Evolutionary conservation across 345 rosid genomes (phyloP), one percentile per base, ranked within the genome.

Genomic region (Salix suchowensis): DNA sequence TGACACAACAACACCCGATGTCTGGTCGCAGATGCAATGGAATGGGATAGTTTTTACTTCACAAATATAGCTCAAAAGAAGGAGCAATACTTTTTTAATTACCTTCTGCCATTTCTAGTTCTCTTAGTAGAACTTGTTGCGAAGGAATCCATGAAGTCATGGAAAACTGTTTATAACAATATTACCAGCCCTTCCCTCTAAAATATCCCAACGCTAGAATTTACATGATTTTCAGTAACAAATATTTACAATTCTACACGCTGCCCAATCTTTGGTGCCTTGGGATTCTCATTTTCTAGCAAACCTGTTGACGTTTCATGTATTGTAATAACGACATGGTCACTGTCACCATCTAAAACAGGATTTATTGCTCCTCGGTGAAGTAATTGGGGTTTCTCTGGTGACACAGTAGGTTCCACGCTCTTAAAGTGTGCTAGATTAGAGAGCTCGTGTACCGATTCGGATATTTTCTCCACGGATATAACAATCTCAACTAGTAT

Each of bases 281-380:
- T 76, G 69, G 70, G 48, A 24, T 54, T 18, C 58, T 52, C 58
- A 52, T 52, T 67, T 48, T 68, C 67, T 6, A 2, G 58, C 2
- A 78, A 82, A 73, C 82, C 89, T 2, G 75, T 52, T 3, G 72
- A 34, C 14, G 21, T 67, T 30, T 82, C 87, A 30, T 79, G 70
- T 78, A 87, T 80, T 21, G 37, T 76, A 46, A 89, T 82, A 40
- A 87, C 79, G 77, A 89, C 87, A 55, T 86, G 77, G 60, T 77
- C 75, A 10, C 58, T 58, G 7, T 76, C 83, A 21, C 75, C 81
- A n/a, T 86, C 86, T 24, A 79, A 13, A 74, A 83, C 86, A 24
- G 96, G 94, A 19, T 88, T 89, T 19, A 91, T 80, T 5, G 26
- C 79, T 76, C 90, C 98, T 40, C 80, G 77, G 70, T 89, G 95